Evolutionary conservation across 176 grass and related monocot species (phyloP).

Genomic region (Avena sativa): DNA sequence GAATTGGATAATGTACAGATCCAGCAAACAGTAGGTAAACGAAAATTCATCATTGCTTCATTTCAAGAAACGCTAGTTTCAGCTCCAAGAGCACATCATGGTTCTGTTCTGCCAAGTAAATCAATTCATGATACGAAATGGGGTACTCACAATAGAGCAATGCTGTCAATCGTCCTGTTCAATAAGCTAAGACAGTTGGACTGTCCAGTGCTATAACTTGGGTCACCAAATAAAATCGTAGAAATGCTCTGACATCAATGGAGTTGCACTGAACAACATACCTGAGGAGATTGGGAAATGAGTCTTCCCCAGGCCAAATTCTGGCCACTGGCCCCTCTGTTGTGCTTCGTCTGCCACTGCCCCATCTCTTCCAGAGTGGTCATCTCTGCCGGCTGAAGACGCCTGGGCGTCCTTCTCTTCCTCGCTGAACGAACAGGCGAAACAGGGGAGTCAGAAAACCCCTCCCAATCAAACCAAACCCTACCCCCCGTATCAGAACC

Average conservation of each 20-base stretch:
- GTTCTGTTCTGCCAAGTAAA: background rate
- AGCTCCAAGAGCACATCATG: background rate
- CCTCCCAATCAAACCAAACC: background rate
- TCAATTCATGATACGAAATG: background rate
- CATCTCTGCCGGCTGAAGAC: background rate
- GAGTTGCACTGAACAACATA: background rate
- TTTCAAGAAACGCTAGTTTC: background rate
- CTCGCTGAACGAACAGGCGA: background rate
- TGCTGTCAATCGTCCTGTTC: background rate
- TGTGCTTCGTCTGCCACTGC: constrained; percentile 8
- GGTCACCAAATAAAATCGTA: background rate
- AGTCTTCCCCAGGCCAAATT: constrained; percentile 48
- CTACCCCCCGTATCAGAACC: background rate
- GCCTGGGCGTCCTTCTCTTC: constrained; percentile 22
- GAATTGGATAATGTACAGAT: background rate
- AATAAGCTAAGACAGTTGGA: background rate
- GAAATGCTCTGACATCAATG: background rate
- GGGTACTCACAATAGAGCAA: background rate
- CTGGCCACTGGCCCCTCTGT: background rate
- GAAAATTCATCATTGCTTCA: background rate
- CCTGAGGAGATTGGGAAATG: constrained; percentile 58
- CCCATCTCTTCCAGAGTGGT: background rate
- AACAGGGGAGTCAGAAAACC: constrained; percentile 5
- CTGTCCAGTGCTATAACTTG: background rate
- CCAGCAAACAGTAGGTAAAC: background rate